Evolutionary conservation across 345 rosid genomes (phyloP).

Genomic region (Clarkia xantiana): DNA sequence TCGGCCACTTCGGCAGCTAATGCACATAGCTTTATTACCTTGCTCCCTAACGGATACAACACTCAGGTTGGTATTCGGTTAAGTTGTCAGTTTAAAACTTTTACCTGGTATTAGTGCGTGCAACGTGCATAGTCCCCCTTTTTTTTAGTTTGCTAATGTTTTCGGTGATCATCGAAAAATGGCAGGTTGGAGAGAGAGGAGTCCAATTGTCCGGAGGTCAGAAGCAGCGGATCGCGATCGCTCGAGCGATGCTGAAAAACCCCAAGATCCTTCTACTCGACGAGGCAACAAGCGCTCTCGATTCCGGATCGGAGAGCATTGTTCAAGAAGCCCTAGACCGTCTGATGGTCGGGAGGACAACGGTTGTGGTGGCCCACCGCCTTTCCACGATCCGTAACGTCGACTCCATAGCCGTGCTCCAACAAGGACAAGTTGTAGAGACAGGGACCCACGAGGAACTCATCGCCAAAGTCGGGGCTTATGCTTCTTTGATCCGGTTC

Average conservation of each 20-base stretch:
- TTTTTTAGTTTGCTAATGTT: too few species aligned
- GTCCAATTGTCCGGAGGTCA: conserved; percentile 97
- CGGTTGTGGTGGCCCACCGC: conserved; percentile 95
- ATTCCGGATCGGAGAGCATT: conserved; percentile 93
- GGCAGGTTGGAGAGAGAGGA: conserved; percentile 93
- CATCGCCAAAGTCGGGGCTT: conserved; percentile 69
- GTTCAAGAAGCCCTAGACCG: conserved; percentile 98
- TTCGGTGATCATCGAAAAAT: neutral
- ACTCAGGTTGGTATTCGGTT: conserved; percentile 59
- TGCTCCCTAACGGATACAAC: conserved; percentile 88
- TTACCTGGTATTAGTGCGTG: too few species aligned
- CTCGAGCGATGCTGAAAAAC: conserved; percentile 94
- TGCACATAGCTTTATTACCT: conserved; percentile 82
- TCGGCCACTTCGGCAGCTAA: conserved; percentile 89
- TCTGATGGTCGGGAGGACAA: conserved; percentile 94
- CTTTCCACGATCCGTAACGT: conserved; percentile 92
- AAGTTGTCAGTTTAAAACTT: too few species aligned
- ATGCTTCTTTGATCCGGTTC: conserved; percentile 80
- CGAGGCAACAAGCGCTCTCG: conserved; percentile 99
- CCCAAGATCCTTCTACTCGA: conserved; percentile 93
- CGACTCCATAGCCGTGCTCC: conserved; percentile 86
- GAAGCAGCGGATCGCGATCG: conserved; percentile 94
- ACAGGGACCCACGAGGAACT: conserved; percentile 91
- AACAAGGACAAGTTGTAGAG: conserved; percentile 95
- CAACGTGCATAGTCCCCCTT: too few species aligned